Evolutionary conservation across 176 grass and related monocot genomes (phyloP).

Genomic region (Juncus effusus): DNA sequence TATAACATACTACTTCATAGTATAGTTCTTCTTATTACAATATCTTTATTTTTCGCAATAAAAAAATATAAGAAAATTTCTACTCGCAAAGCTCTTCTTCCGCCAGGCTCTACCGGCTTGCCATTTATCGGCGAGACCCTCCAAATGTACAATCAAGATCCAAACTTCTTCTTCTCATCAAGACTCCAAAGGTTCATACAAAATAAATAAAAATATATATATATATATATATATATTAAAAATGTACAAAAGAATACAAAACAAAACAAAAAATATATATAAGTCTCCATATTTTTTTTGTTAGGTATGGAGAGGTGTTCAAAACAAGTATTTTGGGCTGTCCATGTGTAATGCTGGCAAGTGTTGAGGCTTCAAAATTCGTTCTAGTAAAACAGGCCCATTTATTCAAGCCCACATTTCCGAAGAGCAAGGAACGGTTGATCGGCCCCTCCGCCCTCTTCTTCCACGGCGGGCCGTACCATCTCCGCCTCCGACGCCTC

Average conservation of each 20-base stretch:
- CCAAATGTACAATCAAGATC: constrained; percentile 48
- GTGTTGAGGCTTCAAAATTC: constrained; percentile 49
- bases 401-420: constrained; percentile 66
- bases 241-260: neutral
- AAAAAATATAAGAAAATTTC: neutral
- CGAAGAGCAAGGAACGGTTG: constrained; percentile 59
- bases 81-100: constrained; percentile 21
- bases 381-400: constrained; percentile 54
- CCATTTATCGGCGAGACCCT: constrained; percentile 58
- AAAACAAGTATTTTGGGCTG: constrained; percentile 54
- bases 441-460: constrained; percentile 56
- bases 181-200: constrained; percentile 42
- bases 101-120: constrained; percentile 54
- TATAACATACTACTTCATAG: constrained; percentile 22
- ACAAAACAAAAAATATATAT: neutral
- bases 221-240: neutral
- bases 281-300: neutral
- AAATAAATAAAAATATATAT: neutral
- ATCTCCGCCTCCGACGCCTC: constrained; percentile 39
- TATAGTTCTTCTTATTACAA: constrained; percentile 14
- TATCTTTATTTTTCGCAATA: neutral
- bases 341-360: constrained; percentile 63
- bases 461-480: constrained; percentile 66
- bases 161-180: constrained; percentile 43
- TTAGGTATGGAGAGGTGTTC: constrained; percentile 59